A percentile compares a stretch with the other conserved stretches of the same genome.
These are phyloP conservation scores for Colletotrichum horii DNA, from an alignment of 2,329 filamentous ascomycete genomes.

Conservation along the genomic window DNA sequence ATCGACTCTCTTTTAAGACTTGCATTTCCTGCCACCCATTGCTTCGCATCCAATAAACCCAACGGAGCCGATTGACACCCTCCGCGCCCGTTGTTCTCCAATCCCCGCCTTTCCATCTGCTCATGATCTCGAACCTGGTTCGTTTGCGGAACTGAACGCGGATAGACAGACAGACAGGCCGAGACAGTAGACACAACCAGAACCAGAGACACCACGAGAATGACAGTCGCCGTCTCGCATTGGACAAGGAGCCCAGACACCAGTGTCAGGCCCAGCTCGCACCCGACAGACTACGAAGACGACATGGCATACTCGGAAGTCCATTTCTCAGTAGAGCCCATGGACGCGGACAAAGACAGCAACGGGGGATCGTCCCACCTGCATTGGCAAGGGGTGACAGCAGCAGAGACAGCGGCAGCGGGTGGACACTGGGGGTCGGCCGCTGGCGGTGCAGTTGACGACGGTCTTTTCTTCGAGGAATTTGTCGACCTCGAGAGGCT, in stretches of 20 bases:
- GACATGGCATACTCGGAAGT: conserved; percentile 16
- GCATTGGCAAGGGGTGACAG: conserved; percentile 7
- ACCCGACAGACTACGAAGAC: conserved; percentile 9
- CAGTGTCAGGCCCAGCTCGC: conserved; percentile 15
- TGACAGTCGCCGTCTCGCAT: conserved; percentile 22
- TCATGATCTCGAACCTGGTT: neutral
- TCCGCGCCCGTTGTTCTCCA: neutral
- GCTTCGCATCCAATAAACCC: neutral
- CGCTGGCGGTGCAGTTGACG: neutral
- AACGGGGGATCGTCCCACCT: conserved; percentile 15
- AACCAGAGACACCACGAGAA: conserved; percentile 3
- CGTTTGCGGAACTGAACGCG: conserved; percentile 12
- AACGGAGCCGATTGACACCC: neutral
- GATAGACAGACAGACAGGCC: neutral
- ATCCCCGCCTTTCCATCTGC: neutral
- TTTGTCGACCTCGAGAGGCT: conserved; percentile 30
- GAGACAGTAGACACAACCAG: neutral
- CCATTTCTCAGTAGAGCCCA: conserved; percentile 20
- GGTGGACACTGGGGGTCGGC: neutral
- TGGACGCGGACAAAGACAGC: conserved; percentile 20
- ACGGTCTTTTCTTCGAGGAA: conserved; percentile 29
- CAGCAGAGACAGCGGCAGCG: neutral
- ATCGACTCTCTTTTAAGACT: neutral
- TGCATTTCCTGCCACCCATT: neutral
- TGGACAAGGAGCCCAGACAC: conserved; percentile 18